Conservation (phyloP, 2,329 filamentous ascomycete genomes). For the Stromatinia cepivora region DNA sequence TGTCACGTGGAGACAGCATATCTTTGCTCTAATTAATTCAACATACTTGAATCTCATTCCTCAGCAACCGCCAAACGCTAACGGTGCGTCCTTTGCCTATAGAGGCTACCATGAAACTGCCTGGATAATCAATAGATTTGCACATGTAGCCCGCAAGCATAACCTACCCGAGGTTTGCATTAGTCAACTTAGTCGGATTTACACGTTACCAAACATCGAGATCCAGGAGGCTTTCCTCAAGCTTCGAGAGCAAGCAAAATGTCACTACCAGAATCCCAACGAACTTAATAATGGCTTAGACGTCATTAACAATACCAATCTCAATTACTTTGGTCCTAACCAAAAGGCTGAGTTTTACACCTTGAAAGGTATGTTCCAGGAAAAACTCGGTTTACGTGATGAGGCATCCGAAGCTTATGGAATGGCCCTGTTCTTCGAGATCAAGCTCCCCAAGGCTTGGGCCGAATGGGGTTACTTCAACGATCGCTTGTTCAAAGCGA, state of each 20-base stretch:
- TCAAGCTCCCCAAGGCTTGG: constrained; percentile 95
- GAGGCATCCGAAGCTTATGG: constrained; percentile 95
- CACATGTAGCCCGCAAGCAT: constrained; percentile 95
- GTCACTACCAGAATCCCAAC: constrained; percentile 93
- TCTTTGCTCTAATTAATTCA: constrained; percentile 94
- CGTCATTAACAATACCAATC: constrained; percentile 99
- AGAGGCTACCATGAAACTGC: constrained; percentile 97
- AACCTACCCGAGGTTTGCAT: constrained; percentile 97
- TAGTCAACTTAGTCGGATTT: constrained; percentile 93
- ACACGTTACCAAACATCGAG: constrained; percentile 97
- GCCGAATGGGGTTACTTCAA: constrained; percentile 99
- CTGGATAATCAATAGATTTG: constrained; percentile 99
- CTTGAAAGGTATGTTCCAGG: constrained; percentile 98
- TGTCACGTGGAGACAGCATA: constrained; percentile 99
- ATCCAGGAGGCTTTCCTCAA: constrained; percentile 99
- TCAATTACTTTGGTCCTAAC: constrained; percentile 94
- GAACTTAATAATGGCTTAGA: constrained; percentile 92
- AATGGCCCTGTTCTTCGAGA: constrained; percentile 92
- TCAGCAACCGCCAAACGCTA: constrained; percentile 75
- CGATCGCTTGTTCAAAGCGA: constrained; percentile 91
- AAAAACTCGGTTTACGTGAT: constrained; percentile 85
- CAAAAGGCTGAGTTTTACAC: constrained; percentile 99
- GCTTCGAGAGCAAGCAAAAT: constrained; percentile 96
- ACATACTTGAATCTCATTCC: constrained; percentile 88
- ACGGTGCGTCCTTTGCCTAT: constrained; percentile 92